A percentile compares a stretch with the other conserved stretches of the same genome.
These are phyloP conservation scores for Lactuca sativa DNA, from an alignment of 129 eudicot species.

Conservation along the genomic window DNA sequence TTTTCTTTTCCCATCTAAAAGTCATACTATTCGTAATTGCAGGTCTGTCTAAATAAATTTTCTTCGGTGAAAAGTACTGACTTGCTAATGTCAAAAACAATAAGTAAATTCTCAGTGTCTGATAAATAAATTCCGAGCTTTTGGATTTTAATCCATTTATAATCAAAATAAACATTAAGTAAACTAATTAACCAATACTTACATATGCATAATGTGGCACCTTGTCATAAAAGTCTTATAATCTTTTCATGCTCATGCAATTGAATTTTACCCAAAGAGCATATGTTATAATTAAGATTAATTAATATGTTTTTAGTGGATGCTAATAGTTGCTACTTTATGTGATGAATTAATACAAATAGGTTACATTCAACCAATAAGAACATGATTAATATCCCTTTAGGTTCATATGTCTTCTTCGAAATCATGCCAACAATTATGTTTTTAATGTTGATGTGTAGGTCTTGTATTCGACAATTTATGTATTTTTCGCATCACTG, in stretches of 20 bases:
- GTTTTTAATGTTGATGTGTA: conserved; percentile 20
- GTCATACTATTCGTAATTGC: too few relatives aligned
- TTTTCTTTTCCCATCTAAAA: too few relatives aligned
- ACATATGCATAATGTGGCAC: conserved; percentile 16
- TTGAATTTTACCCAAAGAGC: conserved; percentile 18
- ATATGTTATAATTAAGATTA: conserved; percentile 35
- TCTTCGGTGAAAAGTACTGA: too few relatives aligned
- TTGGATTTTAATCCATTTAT: background rate
- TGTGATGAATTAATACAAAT: conserved; percentile 29
- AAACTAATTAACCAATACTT: background rate
- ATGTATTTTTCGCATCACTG: background rate
- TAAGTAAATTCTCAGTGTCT: too few relatives aligned
- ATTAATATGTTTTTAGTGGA: conserved; percentile 42
- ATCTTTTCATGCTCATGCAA: conserved; percentile 6
- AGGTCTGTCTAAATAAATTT: too few relatives aligned
- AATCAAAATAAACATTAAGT: background rate
- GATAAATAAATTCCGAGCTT: background rate
- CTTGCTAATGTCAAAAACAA: too few relatives aligned
- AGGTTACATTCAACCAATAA: conserved; percentile 33
- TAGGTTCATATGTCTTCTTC: conserved; percentile 56
- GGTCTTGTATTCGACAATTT: background rate
- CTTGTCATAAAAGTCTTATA: conserved; percentile 23
- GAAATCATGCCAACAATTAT: conserved; percentile 38
- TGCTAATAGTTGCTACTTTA: conserved; percentile 31
- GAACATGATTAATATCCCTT: conserved; percentile 38